Base-by-base conservation (phyloP, 768 basidiomycete genomes). In the Suillus occidentalis region DNA sequence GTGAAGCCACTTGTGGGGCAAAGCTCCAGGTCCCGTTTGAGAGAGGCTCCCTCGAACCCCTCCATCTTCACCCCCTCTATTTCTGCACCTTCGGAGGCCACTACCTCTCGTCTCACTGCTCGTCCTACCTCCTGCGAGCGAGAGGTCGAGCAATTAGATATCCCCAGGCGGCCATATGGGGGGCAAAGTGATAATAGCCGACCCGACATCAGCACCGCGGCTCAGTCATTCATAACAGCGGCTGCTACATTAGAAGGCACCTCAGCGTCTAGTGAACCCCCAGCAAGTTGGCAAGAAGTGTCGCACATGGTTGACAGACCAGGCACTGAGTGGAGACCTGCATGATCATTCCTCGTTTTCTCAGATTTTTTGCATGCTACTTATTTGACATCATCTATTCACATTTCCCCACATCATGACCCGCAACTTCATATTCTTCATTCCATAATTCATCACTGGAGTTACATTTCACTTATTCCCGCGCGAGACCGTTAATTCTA, bases 161-260 rank as follows among this genome's bases (percentile, higher is more conserved):
- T 79, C 2, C 65, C 72, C 0, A 76, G 78, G 65, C 74, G 73
- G 10, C 31, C 65, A 6, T 45, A 45, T 42, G 61, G 62, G 25
- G 37, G 53, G 37, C 71, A 73, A 39, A 40, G 66, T 52, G 66
- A 71, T 69, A 79, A 73, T 66, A 84, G 84, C 69, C 84, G 78
- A 45, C 82, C 84, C 0, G 88, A 88, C 72, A 82, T 91, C 71
- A 90, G 89, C 73, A 89, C 88, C 0, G 89, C 90, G 14, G 82
- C 85, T 3, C 82, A 82, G 65, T 91, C 89, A 63, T 89, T 90
- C 68, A 82, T 91, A 25, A 90, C 90, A 6, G 84, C 85, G 20
- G 82, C 90, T 49, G 82, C 84, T 56, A 89, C 88, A 8, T 72
- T 88, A 13, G 81, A 82, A 18, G 84, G 85, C 28, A 83, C 71